These are phyloP conservation scores for Rhipidocladum racemiflorum DNA, from an alignment of 176 grass and related monocot species.

Conservation along the genomic window DNA sequence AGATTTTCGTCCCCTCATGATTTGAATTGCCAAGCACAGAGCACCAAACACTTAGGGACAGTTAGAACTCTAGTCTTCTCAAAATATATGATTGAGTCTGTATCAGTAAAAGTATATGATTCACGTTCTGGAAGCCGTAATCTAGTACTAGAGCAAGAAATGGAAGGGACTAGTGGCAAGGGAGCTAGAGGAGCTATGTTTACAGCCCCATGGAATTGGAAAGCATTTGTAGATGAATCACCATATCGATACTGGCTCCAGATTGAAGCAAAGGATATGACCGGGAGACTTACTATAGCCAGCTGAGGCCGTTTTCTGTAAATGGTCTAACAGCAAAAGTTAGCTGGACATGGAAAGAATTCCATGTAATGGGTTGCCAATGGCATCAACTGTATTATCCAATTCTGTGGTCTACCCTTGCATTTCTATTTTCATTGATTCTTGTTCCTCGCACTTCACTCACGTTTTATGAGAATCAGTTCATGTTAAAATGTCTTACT, in stretches of 20 bases:
- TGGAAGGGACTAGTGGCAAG: conserved; percentile 31
- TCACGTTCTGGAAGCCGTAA: conserved; percentile 17
- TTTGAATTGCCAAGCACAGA: conserved; percentile 27
- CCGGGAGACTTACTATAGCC: conserved; percentile 26
- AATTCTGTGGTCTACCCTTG: conserved; percentile 41
- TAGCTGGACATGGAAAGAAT: conserved; percentile 55
- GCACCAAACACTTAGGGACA: not conserved
- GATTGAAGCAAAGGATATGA: conserved; percentile 41
- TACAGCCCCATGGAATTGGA: conserved; percentile 44
- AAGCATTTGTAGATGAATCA: conserved; percentile 20
- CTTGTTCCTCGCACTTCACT: conserved; percentile 35
- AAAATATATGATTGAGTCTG: conserved; percentile 33
- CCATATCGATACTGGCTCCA: conserved; percentile 43
- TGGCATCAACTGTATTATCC: conserved; percentile 46
- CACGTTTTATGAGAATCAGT: conserved; percentile 18
- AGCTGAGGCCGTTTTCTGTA: conserved; percentile 48
- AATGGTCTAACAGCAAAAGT: conserved; percentile 46
- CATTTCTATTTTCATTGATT: conserved; percentile 38
- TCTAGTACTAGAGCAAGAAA: conserved; percentile 32
- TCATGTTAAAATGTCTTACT: not conserved
- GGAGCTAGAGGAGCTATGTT: conserved; percentile 35
- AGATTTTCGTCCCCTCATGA: conserved; percentile 34
- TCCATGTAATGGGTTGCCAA: conserved; percentile 47
- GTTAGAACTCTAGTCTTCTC: conserved; percentile 51
- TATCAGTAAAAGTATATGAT: conserved; percentile 46